phyloP scores from a whole-genome alignment of 305 asterid genomes.

The Fraxinus velutina region DNA sequence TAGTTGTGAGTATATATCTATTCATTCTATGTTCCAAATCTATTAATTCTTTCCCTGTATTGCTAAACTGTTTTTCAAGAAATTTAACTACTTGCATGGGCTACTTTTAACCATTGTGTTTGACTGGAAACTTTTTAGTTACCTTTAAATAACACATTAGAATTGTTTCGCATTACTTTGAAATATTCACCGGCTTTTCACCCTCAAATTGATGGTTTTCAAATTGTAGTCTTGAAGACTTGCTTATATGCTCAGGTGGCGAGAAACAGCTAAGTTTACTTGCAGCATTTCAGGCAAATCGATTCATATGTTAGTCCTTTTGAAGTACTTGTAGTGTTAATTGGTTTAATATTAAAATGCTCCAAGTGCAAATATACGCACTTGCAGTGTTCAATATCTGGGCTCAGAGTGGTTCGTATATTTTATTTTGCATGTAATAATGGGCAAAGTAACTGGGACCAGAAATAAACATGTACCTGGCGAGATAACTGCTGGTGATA shows the following conservation, averaged over 20 bases:
- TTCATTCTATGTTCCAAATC: background rate
- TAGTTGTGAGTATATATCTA: background rate
- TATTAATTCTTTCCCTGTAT: background rate
- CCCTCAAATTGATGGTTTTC: background rate
- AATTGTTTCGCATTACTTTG: background rate
- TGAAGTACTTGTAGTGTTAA: background rate
- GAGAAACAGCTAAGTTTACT: background rate
- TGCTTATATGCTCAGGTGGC: background rate
- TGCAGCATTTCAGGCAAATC: background rate
- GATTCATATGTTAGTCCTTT: background rate
- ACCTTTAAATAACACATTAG: background rate
- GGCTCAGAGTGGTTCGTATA: background rate
- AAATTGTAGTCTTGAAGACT: background rate
- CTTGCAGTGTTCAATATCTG: background rate
- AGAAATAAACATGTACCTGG: slow-evolving; percentile 49
- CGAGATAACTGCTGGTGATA: slow-evolving; percentile 96
- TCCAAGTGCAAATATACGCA: background rate
- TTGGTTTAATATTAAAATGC: background rate
- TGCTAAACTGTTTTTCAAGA: background rate
- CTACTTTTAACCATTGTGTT: background rate
- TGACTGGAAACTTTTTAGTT: background rate
- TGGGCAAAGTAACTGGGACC: background rate
- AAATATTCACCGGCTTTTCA: background rate
- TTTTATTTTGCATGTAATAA: background rate
- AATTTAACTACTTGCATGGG: background rate